Conservation (phyloP, 805 yeast species). For the Dipodascus albidus region DNA sequence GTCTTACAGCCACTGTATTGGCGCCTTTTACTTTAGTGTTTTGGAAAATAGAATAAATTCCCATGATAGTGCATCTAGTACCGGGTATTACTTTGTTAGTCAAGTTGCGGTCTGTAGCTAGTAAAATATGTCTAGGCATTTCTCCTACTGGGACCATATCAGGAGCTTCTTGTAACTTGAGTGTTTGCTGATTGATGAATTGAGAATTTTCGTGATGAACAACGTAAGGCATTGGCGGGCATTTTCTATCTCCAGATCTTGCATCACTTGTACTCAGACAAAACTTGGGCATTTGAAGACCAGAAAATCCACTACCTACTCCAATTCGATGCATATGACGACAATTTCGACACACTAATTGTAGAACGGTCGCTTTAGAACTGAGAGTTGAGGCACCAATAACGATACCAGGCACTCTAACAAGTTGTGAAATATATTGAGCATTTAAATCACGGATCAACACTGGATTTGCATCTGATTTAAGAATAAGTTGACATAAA, state of each 20-base stretch:
- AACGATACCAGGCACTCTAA: slow-evolving; percentile 84
- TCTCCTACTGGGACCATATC: slow-evolving; percentile 99
- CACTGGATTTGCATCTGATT: slow-evolving; percentile 58
- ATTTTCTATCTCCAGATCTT: slow-evolving; percentile 35
- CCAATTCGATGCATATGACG: slow-evolving; percentile 61
- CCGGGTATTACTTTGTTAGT: slow-evolving; percentile 93
- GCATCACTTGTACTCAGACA: slow-evolving; percentile 51
- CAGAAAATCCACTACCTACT: slow-evolving; percentile 60
- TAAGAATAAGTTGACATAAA: slow-evolving; percentile 67
- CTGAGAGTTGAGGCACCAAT: slow-evolving; percentile 82
- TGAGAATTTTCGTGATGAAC: slow-evolving; percentile 87
- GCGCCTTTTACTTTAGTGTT: slow-evolving; percentile 44
- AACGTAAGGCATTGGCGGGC: slow-evolving; percentile 89
- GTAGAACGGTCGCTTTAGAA: slow-evolving; percentile 77
- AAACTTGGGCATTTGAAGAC: slow-evolving; percentile 50
- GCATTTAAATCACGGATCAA: slow-evolving; percentile 77
- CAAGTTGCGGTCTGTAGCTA: slow-evolving; percentile 81
- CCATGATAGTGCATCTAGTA: slow-evolving; percentile 81
- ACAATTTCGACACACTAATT: slow-evolving; percentile 79
- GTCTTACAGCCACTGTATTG: slow-evolving; percentile 72
- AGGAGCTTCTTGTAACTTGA: slow-evolving; percentile 93
- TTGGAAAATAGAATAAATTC: slow-evolving; percentile 86
- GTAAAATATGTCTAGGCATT: slow-evolving; percentile 86
- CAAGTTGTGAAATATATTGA: slow-evolving; percentile 78
- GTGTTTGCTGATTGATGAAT: slow-evolving; percentile 90